A percentile compares a stretch with the other conserved stretches of the same genome.
phyloP scores from a whole-genome alignment of 257 asterid species.

The Lantana camara region DNA sequence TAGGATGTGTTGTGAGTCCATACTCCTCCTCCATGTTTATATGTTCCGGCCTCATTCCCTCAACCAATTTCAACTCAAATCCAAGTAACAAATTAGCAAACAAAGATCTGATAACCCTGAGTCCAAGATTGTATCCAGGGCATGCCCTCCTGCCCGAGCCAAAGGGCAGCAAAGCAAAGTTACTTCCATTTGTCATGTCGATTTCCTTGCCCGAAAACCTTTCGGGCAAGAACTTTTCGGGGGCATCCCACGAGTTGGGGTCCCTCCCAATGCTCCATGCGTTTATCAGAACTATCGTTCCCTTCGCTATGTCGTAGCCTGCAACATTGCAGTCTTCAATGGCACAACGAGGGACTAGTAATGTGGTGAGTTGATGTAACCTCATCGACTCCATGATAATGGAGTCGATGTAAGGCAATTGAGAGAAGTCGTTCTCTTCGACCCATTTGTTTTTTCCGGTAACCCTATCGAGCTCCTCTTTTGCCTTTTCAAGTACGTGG shows the following conservation, averaged over 20 bases:
- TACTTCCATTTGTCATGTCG: constrained; percentile 22
- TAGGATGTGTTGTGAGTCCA: too few species aligned
- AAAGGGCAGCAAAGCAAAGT: constrained; percentile 33
- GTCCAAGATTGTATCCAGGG: constrained; percentile 32
- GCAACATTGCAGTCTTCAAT: constrained; percentile 30
- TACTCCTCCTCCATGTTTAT: too few species aligned
- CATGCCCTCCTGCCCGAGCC: constrained; percentile 37
- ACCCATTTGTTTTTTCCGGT: constrained; percentile 38
- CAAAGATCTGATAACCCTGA: constrained; percentile 1
- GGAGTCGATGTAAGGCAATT: constrained; percentile 36
- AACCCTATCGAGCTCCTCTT: constrained; percentile 31
- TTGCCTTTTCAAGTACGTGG: constrained; percentile 20
- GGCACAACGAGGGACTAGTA: constrained; percentile 25
- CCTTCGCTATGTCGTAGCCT: constrained; percentile 33
- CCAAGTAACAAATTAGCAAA: too few species aligned
- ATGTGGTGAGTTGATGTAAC: constrained; percentile 28
- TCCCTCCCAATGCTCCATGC: constrained; percentile 38
- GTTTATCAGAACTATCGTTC: constrained; percentile 32
- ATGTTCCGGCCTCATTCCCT: too few species aligned
- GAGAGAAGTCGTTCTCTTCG: constrained; percentile 32
- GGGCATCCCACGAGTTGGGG: constrained; percentile 24
- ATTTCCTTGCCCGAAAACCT: constrained; percentile 32
- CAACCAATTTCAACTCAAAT: too few species aligned
- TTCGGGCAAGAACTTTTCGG: constrained; percentile 26
- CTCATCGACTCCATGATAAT: constrained; percentile 34